Evolutionary conservation across 208 protist genomes (phyloP), one percentile per base, ranked within the genome.

Genomic region (Leishmania mexicana): DNA sequence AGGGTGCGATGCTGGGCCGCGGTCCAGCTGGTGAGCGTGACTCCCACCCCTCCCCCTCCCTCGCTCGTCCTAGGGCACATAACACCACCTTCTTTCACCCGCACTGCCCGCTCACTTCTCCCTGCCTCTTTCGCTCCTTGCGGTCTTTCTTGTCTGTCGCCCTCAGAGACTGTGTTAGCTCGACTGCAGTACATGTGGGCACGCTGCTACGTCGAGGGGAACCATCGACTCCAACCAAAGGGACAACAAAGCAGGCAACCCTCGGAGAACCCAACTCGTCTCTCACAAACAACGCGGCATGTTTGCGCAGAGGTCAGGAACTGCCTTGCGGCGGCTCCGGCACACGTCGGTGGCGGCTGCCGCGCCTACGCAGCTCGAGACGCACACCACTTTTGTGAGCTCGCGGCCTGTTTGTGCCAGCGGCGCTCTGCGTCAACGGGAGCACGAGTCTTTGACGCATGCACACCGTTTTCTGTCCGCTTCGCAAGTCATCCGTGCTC

Each of bases 401-500:
- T 28, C 15, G 28, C 71, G 47, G 13, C 71, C 11, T 1, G 31
- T 54, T 57, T 75, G 10, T 57, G n/a, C 7, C 47, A 38, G 15
- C 47, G n/a, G 28, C 47, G 28, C n/a, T 51, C n/a, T 38, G 11
- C 47, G 7, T 31, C 71, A 35, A 3, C 71, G 13, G 21, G n/a
- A 40, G 13, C 71, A 31, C 71, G 45, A 24, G 47, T 7, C 47
- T 40, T 28, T 38, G 31, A 21, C 10, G 35, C 49, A 76, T 60
- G 3, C 75, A 53, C 38, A 49, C 38, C 28, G 75, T 28, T 79
- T 51, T 31, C 54, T 70, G 53, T 79, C 75, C 42, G 75, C 58
- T 19, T 58, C 75, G 28, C 38, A 79, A 28, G 58, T 70, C 19
- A 7, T 70, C 60, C 15, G 60, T 38, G 11, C n/a, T 13, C 58